Evolutionary conservation across 495 filamentous ascomycete genomes (phyloP).

Genomic region (Aspergillus wentii): DNA sequence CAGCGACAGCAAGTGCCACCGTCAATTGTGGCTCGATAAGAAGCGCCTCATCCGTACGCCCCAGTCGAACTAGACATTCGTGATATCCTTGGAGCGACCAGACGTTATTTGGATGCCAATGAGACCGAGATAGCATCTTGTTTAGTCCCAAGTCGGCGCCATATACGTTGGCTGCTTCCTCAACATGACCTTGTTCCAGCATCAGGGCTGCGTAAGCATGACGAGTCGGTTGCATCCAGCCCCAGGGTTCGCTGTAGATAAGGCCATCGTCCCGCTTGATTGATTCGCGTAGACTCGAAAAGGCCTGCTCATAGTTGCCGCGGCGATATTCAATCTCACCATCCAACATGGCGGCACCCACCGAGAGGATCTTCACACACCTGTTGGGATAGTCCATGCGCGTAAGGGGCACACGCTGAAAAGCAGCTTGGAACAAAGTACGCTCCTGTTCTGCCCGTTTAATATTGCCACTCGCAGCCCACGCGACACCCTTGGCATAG

Average conservation of each 20-base stretch:
- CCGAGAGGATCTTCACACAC: conserved; percentile 45
- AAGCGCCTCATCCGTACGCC: conserved; percentile 38
- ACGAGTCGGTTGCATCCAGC: conserved; percentile 60
- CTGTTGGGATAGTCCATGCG: conserved; percentile 51
- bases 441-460: conserved; percentile 37
- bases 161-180: conserved; percentile 50
- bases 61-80: conserved; percentile 53
- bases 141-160: conserved; percentile 54
- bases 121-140: conserved; percentile 43
- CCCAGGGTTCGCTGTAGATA: conserved; percentile 62
- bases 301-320: conserved; percentile 45
- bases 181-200: conserved; percentile 51
- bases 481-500: conserved; percentile 56
- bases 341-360: conserved; percentile 55
- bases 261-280: conserved; percentile 47
- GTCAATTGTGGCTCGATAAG: conserved; percentile 44
- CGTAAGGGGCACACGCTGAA: conserved; percentile 40
- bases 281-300: conserved; percentile 41
- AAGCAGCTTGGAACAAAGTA: conserved; percentile 36
- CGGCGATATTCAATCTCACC: conserved; percentile 61
- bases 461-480: conserved; percentile 43
- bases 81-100: conserved; percentile 61
- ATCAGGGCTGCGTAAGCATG: conserved; percentile 59
- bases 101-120: conserved; percentile 59
- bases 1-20: conserved; percentile 45